Conservation (phyloP, 371 early-diverging fungal species). For the Umbelopsis sp. region DNA sequence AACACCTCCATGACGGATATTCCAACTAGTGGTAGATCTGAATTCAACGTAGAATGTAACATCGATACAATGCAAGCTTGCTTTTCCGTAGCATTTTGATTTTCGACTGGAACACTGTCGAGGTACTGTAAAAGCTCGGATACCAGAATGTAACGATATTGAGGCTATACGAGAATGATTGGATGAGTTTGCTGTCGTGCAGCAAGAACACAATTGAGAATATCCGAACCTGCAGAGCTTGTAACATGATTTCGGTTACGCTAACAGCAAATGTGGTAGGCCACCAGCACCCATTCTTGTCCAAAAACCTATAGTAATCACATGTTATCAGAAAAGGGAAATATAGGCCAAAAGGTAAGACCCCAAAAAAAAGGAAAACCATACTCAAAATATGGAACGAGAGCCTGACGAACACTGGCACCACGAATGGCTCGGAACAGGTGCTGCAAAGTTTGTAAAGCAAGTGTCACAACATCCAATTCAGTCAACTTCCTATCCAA, state of each 20-base stretch:
- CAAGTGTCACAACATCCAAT: constrained; percentile 39
- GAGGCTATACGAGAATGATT: constrained; percentile 41
- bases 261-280: constrained; percentile 55
- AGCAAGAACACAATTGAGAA: neutral
- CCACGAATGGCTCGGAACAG: constrained; percentile 56
- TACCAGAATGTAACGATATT: constrained; percentile 71
- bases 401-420: constrained; percentile 45
- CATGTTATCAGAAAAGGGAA: neutral
- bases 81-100: constrained; percentile 40
- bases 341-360: neutral
- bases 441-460: constrained; percentile 45
- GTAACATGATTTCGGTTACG: constrained; percentile 58
- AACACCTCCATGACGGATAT: constrained; percentile 84
- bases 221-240: constrained; percentile 50
- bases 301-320: constrained; percentile 49
- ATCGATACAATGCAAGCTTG: constrained; percentile 62
- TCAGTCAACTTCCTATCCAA: constrained; percentile 34
- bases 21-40: constrained; percentile 65
- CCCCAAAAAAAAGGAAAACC: neutral
- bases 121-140: constrained; percentile 65
- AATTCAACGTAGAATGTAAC: constrained; percentile 58
- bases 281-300: constrained; percentile 62
- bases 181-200: neutral
- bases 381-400: constrained; percentile 46
- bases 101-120: constrained; percentile 33